Evolutionary conservation across 176 grass and related monocot genomes (phyloP), one percentile per base, ranked within the genome.

Genomic region (Otatea glauca): DNA sequence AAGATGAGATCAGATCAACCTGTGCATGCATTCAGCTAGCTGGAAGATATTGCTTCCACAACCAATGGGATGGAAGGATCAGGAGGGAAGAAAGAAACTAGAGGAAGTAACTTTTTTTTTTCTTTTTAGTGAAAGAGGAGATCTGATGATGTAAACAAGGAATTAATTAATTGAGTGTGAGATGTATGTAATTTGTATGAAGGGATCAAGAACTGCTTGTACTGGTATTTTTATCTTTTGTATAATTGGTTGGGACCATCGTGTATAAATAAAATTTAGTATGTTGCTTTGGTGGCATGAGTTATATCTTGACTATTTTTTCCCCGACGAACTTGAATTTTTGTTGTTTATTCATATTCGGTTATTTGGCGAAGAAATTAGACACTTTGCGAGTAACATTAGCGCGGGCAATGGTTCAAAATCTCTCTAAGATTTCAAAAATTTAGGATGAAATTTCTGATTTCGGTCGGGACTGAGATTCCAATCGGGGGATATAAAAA

Each of bases 51-150:
- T 44, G 75, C 55, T 38, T 51, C 49, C 34, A 60, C 21, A 44
- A n/a, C 49, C 37, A 32, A 11, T n/a, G 76, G 59, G 39, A 45
- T 44, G 51, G 23, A 14, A 5, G 35, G 51, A 35, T 60, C 58
- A 64, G 2, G 24, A 7, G 9, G 55, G 41, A 44, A 71, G 38
- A 43, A 60, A 60, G 0, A 7, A 58, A 9, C 7, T n/a, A 21
- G 54, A 9, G 7, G 54, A 9, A 9, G 7, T 56, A 21, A 15
- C 48, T n/a, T 16, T 56, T 8, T 34, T 6, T 72, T 17, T 17
- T 58, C 5, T 44, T 79, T 48, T 27, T 69, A 41, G 65, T 81
- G 64, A 68, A 68, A 68, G 47, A 81, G 79, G 39, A 23, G 67
- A 44, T 43, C 38, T 70, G 54, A 35, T 55, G 14, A 25, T 43